Conservation (phyloP, 2,329 filamentous ascomycete genomes). For the Cercospora citrullina region DNA sequence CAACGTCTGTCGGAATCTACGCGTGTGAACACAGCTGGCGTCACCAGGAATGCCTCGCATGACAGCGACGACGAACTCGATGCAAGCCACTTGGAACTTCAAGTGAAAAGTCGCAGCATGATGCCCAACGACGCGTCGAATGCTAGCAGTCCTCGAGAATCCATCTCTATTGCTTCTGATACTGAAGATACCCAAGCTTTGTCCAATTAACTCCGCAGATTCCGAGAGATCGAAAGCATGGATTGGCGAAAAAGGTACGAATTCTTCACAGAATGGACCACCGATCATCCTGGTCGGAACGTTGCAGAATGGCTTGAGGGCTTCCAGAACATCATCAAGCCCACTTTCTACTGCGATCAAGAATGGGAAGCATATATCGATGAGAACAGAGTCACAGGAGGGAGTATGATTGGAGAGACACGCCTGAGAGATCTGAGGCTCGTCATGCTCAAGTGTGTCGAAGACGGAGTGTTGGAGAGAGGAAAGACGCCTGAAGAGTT, state of each 20-base stretch:
- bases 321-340: not conserved
- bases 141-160: no score
- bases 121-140: not conserved
- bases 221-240: not conserved
- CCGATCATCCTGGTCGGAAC: not conserved
- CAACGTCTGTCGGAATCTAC: not conserved
- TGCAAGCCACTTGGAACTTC: not conserved
- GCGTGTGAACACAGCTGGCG: not conserved
- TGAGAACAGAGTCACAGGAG: not conserved
- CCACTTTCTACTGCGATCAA: not conserved
- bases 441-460: not conserved
- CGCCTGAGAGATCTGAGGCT: not conserved
- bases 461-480: not conserved
- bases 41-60: no score
- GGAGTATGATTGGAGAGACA: not conserved
- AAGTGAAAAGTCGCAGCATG: not conserved
- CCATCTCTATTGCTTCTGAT: no score
- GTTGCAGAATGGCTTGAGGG: not conserved
- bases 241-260: no score
- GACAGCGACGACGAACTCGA: not conserved
- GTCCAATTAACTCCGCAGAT: not conserved
- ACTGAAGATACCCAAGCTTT: not conserved
- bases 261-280: not conserved
- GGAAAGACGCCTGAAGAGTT: not conserved
- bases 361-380: conserved; percentile 1